Percentiles rank a stretch among this genome's conserved stretches.
These are phyloP conservation scores for Trichophyton mentagrophytes DNA, from an alignment of 2,329 filamentous ascomycete species.

Conservation along the genomic window DNA sequence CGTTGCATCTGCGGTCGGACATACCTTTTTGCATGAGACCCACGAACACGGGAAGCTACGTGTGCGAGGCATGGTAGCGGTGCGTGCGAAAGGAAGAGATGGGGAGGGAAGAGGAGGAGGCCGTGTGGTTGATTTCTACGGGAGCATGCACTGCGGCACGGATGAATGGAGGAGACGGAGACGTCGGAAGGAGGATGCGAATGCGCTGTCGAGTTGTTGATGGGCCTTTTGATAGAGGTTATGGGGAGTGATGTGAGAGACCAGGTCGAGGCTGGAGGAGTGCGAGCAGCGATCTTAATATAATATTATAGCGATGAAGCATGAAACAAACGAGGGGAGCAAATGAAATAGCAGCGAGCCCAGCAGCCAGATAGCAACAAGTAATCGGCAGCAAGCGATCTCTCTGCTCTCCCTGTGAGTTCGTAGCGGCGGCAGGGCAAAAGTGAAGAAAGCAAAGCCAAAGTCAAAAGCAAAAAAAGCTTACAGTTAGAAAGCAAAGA, in stretches of 20 bases:
- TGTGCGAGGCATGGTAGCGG: slow-evolving; percentile 27
- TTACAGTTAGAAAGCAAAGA: slow-evolving; percentile 4
- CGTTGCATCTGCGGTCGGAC: background rate
- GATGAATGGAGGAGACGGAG: background rate
- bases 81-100: background rate
- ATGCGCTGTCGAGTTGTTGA: background rate
- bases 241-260: background rate
- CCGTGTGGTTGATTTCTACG: background rate
- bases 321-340: slow-evolving; percentile 3
- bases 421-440: slow-evolving; percentile 2
- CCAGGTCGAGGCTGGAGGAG: background rate
- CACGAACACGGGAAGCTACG: slow-evolving; percentile 35
- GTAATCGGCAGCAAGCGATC: background rate
- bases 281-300: slow-evolving; percentile 1
- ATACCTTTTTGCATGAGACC: slow-evolving; percentile 33
- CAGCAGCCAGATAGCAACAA: background rate
- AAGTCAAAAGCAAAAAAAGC: slow-evolving; percentile 1
- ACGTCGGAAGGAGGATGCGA: background rate
- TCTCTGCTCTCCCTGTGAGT: background rate
- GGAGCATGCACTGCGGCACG: background rate
- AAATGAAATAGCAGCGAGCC: background rate
- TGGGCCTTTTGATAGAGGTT: background rate
- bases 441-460: background rate
- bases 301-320: slow-evolving; percentile 2
- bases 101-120: background rate